Conservation (phyloP, 1,139 yeast species). For the Scheffersomyces segobiensis region DNA sequence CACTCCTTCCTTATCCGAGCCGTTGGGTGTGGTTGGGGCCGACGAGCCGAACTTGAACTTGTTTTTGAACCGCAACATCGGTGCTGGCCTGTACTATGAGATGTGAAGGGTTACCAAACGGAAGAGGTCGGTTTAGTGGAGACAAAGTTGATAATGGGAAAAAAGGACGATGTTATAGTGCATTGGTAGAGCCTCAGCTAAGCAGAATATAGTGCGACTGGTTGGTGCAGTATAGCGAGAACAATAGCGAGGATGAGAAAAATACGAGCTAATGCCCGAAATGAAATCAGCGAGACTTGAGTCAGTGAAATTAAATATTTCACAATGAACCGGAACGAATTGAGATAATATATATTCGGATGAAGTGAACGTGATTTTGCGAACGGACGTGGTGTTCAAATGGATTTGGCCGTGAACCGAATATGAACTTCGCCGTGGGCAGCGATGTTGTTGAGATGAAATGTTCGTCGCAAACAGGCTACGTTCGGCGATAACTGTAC, state of each 20-base stretch:
- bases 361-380: background rate
- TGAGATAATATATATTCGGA: too few relatives aligned
- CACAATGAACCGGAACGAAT: background rate
- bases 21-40: slow-evolving; percentile 6
- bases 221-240: background rate
- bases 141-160: background rate
- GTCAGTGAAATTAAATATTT: background rate
- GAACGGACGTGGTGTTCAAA: background rate
- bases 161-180: background rate
- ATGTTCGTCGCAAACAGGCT: background rate
- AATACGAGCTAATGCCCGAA: background rate
- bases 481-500: background rate
- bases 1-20: slow-evolving; percentile 16
- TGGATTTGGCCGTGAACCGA: too few relatives aligned
- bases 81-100: background rate
- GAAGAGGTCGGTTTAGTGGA: background rate
- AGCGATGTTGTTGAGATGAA: background rate
- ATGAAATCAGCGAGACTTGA: background rate
- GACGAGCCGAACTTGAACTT: slow-evolving; percentile 48
- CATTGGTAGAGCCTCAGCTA: background rate
- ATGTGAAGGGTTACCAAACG: background rate
- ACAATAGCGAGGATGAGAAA: background rate
- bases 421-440: too few relatives aligned
- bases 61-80: slow-evolving; percentile 47
- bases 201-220: background rate